Evolutionary conservation across 2,329 filamentous ascomycete species (phyloP).

Genomic region (Cercospora nicotianae): DNA sequence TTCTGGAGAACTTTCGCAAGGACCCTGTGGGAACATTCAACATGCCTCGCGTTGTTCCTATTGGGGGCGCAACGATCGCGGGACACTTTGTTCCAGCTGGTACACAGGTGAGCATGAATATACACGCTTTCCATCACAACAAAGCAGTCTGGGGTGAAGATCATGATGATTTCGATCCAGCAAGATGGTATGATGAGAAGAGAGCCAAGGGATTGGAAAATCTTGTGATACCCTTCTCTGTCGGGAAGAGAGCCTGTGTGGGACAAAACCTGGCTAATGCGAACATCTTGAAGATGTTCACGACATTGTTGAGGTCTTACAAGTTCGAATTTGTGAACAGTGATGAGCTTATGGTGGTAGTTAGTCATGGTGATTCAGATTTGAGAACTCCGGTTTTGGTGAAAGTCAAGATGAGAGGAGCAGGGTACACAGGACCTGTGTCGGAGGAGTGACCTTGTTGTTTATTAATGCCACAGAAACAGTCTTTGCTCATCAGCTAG

Average conservation of each 20-base stretch:
- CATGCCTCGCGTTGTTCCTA: not conserved
- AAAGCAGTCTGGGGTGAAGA: constrained; percentile 8
- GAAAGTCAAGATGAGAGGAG: constrained; percentile 1
- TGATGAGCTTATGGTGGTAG: constrained; percentile 2
- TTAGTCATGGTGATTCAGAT: not conserved
- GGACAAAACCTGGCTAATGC: constrained; percentile 12
- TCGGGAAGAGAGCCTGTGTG: constrained; percentile 11
- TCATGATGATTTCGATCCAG: constrained; percentile 8
- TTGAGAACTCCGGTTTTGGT: constrained; percentile 3
- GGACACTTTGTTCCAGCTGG: constrained; percentile 6
- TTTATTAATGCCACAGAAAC: not conserved
- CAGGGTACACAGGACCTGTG: not conserved
- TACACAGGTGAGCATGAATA: constrained; percentile 5
- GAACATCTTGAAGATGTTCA: constrained; percentile 9
- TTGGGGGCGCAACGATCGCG: not conserved
- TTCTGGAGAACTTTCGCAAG: not conserved
- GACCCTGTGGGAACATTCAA: not conserved
- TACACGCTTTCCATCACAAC: constrained; percentile 9
- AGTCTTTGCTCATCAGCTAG: not conserved
- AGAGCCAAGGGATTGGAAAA: not conserved
- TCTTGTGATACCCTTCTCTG: constrained; percentile 8
- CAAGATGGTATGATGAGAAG: constrained; percentile 12
- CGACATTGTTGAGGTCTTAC: constrained; percentile 4
- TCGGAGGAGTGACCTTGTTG: not conserved
- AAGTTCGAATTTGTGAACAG: constrained; percentile 11